Evolutionary conservation across 306 rosid genomes (phyloP).

Genomic region (Dryas octopetala): DNA sequence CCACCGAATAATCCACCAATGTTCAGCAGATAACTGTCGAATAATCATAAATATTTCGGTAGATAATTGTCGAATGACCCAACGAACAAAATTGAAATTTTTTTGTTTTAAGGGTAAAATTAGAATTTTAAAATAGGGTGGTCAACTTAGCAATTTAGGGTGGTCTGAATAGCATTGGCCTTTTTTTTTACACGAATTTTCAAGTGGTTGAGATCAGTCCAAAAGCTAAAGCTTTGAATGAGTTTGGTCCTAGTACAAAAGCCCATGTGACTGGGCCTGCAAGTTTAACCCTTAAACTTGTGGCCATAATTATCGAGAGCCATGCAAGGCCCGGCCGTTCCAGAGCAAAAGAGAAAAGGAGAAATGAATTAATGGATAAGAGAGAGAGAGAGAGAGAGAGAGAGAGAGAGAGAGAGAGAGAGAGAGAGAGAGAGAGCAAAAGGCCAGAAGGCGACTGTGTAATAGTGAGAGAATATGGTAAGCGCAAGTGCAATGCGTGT

Average conservation of each 20-base stretch:
- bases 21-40: too few relatives aligned
- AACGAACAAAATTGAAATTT: too few relatives aligned
- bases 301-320: background rate
- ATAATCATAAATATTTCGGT: too few relatives aligned
- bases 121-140: too few relatives aligned
- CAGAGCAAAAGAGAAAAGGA: background rate
- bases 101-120: too few relatives aligned
- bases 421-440: background rate
- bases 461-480: conserved; percentile 24
- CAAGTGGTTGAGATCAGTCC: too few relatives aligned
- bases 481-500: conserved; percentile 38
- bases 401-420: background rate
- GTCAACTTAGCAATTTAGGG: too few relatives aligned
- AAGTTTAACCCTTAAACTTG: background rate
- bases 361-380: conserved; percentile 1
- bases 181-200: too few relatives aligned
- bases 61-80: too few relatives aligned
- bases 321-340: background rate
- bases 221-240: background rate
- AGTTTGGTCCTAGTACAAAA: background rate
- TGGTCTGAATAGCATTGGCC: too few relatives aligned
- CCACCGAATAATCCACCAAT: too few relatives aligned
- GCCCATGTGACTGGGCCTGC: background rate
- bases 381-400: background rate
- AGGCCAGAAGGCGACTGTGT: background rate